A percentile compares a stretch with the other conserved stretches of the same genome.
Conservation (phyloP, 192 early-diverging fungal species). For the Umbelopsis isabellina region DNA sequence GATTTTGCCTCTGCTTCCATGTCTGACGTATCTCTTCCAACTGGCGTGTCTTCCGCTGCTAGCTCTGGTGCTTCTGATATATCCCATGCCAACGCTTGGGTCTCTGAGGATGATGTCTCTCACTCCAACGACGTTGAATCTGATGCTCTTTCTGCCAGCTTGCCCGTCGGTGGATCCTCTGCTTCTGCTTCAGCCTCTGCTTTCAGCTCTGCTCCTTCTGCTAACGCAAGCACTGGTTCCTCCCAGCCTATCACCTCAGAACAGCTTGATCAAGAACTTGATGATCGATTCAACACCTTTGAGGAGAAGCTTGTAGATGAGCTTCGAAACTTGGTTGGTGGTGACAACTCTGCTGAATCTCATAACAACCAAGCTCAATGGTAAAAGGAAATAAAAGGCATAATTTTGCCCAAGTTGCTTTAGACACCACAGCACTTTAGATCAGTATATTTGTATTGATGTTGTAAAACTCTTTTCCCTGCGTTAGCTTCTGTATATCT, state of each 20-base stretch:
- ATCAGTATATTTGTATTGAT: no score
- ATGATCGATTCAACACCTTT: not conserved
- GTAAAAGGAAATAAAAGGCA: slow-evolving; percentile 1
- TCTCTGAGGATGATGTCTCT: not conserved
- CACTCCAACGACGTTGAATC: not conserved
- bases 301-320: slow-evolving; percentile 7
- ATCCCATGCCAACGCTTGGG: not conserved
- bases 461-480: no score
- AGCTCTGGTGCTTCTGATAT: not conserved
- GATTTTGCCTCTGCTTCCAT: not conserved
- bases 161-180: not conserved
- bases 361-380: slow-evolving; percentile 17
- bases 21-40: slow-evolving; percentile 1
- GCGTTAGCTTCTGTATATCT: no score
- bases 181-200: not conserved
- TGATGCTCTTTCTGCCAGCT: not conserved
- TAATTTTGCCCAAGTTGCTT: not conserved
- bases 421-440: not conserved
- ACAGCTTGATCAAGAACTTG: not conserved
- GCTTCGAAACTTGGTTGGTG: not conserved
- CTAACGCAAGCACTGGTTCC: not conserved
- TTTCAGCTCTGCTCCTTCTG: not conserved
- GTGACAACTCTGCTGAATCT: not conserved
- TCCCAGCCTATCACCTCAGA: not conserved
- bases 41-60: not conserved